Evolutionary conservation across 495 filamentous ascomycete species (phyloP), one percentile per base, ranked within the genome.

Genomic region (Trichoderma parareesei): DNA sequence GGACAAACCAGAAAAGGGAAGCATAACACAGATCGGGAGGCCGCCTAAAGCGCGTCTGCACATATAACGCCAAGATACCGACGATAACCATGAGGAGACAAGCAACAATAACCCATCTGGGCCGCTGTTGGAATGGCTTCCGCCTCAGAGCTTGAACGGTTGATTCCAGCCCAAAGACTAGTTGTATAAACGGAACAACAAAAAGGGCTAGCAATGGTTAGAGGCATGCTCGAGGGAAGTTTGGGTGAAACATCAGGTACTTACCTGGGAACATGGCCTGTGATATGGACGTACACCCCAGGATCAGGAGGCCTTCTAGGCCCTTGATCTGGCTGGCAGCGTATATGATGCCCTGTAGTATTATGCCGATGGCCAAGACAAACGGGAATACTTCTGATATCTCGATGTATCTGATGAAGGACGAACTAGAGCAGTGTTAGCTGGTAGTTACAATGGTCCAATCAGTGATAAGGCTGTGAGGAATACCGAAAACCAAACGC

Each of bases 1-100:
- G 71, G 38, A 80, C 74, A 61, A 81, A 81, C 78, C 77, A 82
- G 67, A 82, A 82, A 14, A 82, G 75, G 18, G 79, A 80, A 59
- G 74, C 74, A 57, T 79, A 72, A 67, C 79, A 82, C 46, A 78
- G 70, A 49, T 75, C 71, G 13, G 70, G 69, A 18, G 78, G 70
- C 2, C 69, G 74, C 42, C 79, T 71, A 61, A 79, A 77, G 63
- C 72, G 66, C 49, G 78, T 77, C 38, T 81, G 72, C 41, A 78
- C 73, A 60, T 78, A 78, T 65, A 75, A 79, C 40, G 62, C 68
- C 20, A 80, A 65, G 14, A 73, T 63, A 61, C 78, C 67, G 59
- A 77, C 53, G 35, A 73, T 73, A 57, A 78, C 61, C 40, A 81
- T 70, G 43, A 68, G 65, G 61, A 80, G 67, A 67, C 78, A 79